These are phyloP conservation scores for Candida michaelii DNA, from an alignment of 805 yeast species.

Conservation along the genomic window DNA sequence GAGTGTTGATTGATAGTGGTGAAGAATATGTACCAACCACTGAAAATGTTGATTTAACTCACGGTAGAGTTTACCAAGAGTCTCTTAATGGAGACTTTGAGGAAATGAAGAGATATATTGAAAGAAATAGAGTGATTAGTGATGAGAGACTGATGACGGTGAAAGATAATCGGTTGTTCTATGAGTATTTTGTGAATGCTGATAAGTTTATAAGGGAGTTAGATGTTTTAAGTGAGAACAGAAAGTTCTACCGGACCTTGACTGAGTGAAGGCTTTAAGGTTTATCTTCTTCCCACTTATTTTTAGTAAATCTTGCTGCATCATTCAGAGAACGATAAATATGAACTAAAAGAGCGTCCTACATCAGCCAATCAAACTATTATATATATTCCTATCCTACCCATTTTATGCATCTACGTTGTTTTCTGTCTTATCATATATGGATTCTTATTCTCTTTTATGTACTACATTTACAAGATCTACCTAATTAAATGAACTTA, in stretches of 20 bases:
- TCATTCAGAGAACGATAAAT: too few species aligned
- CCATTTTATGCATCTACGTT: not conserved
- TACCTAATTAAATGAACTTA: too few species aligned
- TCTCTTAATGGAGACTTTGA: slow-evolving; percentile 1
- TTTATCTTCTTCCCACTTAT: too few species aligned
- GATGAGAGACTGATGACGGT: not conserved
- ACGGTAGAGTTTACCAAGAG: not conserved
- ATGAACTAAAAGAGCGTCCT: too few species aligned
- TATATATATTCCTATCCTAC: not conserved
- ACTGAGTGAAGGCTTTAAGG: too few species aligned
- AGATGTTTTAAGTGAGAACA: slow-evolving; percentile 15
- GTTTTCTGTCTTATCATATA: too few species aligned
- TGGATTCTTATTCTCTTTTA: too few species aligned
- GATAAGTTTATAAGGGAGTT: slow-evolving; percentile 22
- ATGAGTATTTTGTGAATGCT: slow-evolving; percentile 25
- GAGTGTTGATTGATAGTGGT: slow-evolving; percentile 43
- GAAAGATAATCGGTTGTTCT: not conserved
- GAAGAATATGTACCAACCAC: slow-evolving; percentile 26
- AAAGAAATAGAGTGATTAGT: slow-evolving; percentile 14
- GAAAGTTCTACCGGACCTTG: too few species aligned
- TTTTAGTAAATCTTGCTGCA: too few species aligned
- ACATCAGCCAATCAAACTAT: too few species aligned
- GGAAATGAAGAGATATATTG: slow-evolving; percentile 16
- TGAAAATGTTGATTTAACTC: slow-evolving; percentile 10
- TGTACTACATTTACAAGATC: too few species aligned